These are phyloP conservation scores for Rutstroemia sp. DNA, from an alignment of 2,329 filamentous ascomycete genomes.

Conservation along the genomic window DNA sequence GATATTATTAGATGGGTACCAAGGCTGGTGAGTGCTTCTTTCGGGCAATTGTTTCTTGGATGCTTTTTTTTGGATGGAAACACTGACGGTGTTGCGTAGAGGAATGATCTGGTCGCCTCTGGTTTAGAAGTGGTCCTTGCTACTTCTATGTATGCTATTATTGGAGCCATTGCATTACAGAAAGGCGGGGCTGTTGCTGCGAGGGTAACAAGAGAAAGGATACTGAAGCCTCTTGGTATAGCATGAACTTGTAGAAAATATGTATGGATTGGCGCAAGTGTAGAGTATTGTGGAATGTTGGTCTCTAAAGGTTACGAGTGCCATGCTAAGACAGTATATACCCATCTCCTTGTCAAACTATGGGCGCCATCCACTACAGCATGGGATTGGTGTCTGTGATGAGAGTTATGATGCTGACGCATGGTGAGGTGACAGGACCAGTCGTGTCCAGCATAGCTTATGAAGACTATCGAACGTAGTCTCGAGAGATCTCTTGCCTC, in stretches of 20 bases:
- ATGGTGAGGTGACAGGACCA: too few relatives aligned
- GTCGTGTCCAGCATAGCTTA: too few relatives aligned
- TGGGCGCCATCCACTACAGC: too few relatives aligned
- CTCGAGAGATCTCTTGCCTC: too few relatives aligned
- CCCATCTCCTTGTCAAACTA: neutral
- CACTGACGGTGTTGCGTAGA: constrained; percentile 33
- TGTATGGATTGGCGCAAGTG: constrained; percentile 1
- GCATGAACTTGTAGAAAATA: constrained; percentile 23
- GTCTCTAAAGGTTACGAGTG: neutral
- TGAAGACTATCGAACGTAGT: too few relatives aligned
- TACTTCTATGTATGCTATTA: constrained; percentile 73
- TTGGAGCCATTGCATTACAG: constrained; percentile 86
- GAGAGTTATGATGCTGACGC: too few relatives aligned
- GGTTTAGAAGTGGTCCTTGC: constrained; percentile 69
- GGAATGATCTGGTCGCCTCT: constrained; percentile 61
- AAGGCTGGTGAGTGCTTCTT: constrained; percentile 49
- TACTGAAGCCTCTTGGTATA: constrained; percentile 29
- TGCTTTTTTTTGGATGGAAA: constrained; percentile 12
- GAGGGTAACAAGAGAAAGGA: constrained; percentile 63
- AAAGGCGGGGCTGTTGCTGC: constrained; percentile 73
- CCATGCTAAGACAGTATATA: constrained; percentile 6
- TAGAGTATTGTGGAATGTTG: constrained; percentile 11
- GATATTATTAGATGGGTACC: constrained; percentile 86
- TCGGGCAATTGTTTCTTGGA: neutral
- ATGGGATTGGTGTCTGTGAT: too few relatives aligned